A percentile compares a stretch with the other conserved stretches of the same genome.
These are phyloP conservation scores for Ormosia emarginata DNA, from an alignment of 306 rosid species.

Conservation along the genomic window DNA sequence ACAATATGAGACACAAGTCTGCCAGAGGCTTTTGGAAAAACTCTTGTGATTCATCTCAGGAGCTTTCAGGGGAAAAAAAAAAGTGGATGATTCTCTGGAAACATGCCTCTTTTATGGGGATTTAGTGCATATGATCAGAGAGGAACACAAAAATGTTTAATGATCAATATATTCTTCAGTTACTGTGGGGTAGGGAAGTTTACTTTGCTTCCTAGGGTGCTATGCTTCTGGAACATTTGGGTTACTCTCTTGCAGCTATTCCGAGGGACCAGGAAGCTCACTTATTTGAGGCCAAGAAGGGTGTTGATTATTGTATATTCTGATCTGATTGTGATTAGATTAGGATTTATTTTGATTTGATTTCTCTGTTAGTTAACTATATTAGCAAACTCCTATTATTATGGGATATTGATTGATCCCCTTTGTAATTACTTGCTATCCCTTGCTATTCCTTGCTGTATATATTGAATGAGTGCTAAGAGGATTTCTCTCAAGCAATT, in stretches of 20 bases:
- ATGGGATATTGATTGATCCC: too few species aligned
- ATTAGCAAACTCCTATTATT: too few species aligned
- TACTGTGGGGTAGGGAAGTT: neutral
- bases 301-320: too few species aligned
- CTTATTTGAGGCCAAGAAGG: slow-evolving; percentile 5
- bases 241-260: neutral
- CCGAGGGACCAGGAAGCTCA: neutral
- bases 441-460: too few species aligned
- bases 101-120: neutral
- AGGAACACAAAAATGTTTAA: neutral
- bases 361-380: too few species aligned
- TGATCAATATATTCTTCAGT: neutral
- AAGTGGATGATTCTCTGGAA: neutral
- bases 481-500: too few species aligned
- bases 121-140: slow-evolving; percentile 10
- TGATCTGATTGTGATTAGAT: too few species aligned
- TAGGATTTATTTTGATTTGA: too few species aligned
- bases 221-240: neutral
- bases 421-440: too few species aligned
- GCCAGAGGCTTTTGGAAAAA: neutral
- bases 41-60: neutral
- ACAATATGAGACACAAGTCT: neutral
- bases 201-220: neutral
- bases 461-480: too few species aligned
- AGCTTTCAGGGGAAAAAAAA: neutral